Percentiles rank a stretch among this genome's conserved stretches.
phyloP scores from a whole-genome alignment of 495 filamentous ascomycete species.

The Aspergillus kassunensis region DNA sequence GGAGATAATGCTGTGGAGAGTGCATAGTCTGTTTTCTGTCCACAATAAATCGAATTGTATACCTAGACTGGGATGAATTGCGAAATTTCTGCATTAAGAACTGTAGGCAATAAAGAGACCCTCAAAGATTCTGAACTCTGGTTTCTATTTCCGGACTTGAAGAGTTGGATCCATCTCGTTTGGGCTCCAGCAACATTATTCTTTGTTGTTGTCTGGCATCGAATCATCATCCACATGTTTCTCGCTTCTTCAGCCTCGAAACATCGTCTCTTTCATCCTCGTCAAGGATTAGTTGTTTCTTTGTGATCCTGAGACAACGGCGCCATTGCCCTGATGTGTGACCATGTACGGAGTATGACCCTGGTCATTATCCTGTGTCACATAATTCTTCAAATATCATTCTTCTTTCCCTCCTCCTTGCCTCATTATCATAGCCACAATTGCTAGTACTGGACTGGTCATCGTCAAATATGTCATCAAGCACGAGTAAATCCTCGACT shows the following conservation, averaged over 20 bases:
- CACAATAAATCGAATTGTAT: too few species aligned
- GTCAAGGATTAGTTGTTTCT: neutral
- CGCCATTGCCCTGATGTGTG: too few species aligned
- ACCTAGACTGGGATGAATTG: too few species aligned
- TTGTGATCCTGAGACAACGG: neutral
- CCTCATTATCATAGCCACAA: neutral
- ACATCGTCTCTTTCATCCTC: neutral
- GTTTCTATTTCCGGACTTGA: too few species aligned
- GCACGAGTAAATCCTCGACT: too few species aligned
- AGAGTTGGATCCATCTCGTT: neutral
- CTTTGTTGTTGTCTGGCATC: neutral
- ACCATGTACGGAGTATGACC: too few species aligned
- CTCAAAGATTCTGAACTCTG: too few species aligned
- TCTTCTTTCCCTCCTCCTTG: neutral
- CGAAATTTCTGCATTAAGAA: too few species aligned
- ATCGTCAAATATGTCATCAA: neutral
- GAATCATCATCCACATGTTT: neutral
- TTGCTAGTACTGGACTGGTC: neutral
- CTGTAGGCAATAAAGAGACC: too few species aligned
- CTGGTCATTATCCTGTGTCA: too few species aligned
- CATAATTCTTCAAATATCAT: neutral
- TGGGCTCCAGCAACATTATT: neutral
- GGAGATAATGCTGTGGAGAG: too few species aligned
- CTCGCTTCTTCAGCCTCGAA: neutral
- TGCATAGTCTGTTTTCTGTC: too few species aligned